Conservation (phyloP, 1,284 basidiomycete genomes). For the Trametes versicolor region DNA sequence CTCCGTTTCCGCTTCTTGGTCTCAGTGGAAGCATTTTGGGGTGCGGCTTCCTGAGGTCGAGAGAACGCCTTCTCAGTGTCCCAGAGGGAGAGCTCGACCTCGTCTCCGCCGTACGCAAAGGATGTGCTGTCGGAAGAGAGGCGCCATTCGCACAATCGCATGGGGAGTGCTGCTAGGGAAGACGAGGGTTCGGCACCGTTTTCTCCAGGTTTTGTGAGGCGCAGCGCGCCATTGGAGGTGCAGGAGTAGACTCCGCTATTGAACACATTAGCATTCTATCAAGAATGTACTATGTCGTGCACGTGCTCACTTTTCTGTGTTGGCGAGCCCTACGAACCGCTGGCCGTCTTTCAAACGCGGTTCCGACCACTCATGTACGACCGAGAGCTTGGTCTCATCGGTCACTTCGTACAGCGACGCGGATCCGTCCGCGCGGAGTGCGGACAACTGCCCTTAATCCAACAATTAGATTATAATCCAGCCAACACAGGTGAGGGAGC, state of each 20-base stretch:
- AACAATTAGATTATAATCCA: slow-evolving; percentile 20
- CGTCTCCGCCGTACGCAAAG: slow-evolving; percentile 88
- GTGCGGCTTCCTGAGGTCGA: slow-evolving; percentile 24
- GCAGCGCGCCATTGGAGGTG: slow-evolving; percentile 77
- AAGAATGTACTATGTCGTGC: background rate
- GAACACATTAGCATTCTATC: background rate
- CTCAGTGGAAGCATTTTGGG: slow-evolving; percentile 27
- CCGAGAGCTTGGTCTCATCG: slow-evolving; percentile 51
- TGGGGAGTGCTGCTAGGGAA: slow-evolving; percentile 59
- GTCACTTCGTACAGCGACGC: slow-evolving; percentile 53
- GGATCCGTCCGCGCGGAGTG: slow-evolving; percentile 68
- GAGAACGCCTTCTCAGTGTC: slow-evolving; percentile 76
- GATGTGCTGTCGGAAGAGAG: slow-evolving; percentile 60
- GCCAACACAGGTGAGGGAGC: background rate
- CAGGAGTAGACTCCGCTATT: slow-evolving; percentile 68
- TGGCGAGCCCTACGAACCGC: slow-evolving; percentile 68
- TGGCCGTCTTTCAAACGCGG: slow-evolving; percentile 60
- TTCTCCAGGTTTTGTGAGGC: slow-evolving; percentile 52
- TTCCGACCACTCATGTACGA: slow-evolving; percentile 68
- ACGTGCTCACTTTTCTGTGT: slow-evolving; percentile 53
- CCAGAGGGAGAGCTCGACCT: slow-evolving; percentile 89
- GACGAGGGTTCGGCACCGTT: slow-evolving; percentile 36
- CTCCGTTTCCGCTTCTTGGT: slow-evolving; percentile 77
- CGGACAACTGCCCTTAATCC: slow-evolving; percentile 62
- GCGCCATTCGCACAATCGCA: slow-evolving; percentile 72